Evolutionary conservation across 805 yeast genomes (phyloP).

Genomic region (Candida palmyrensis): DNA sequence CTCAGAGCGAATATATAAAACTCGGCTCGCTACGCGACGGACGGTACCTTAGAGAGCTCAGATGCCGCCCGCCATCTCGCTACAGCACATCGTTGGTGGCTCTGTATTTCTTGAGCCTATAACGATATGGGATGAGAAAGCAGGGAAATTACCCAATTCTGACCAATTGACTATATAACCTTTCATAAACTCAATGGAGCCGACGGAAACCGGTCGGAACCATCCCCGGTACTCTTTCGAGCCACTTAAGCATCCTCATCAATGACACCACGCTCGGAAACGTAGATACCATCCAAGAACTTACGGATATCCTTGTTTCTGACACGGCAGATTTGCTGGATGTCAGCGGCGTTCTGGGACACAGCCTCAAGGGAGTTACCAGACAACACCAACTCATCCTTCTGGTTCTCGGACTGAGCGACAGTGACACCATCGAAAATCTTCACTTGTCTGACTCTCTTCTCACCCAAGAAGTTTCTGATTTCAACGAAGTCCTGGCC

Average conservation of each 20-base stretch:
- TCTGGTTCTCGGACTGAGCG: conserved; percentile 75
- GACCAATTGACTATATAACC: conserved; percentile 10
- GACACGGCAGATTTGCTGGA: conserved; percentile 96
- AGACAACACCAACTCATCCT: conserved; percentile 88
- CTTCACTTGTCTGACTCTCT: conserved; percentile 86
- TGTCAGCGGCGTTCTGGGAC: conserved; percentile 97
- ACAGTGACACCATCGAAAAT: conserved; percentile 86
- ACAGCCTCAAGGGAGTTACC: conserved; percentile 98
- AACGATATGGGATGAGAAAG: too few relatives aligned
- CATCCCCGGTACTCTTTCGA: conserved; percentile 5
- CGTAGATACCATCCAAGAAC: conserved; percentile 99
- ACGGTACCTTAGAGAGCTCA: too few relatives aligned
- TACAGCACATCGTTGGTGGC: conserved; percentile 40
- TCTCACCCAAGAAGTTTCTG: conserved; percentile 99
- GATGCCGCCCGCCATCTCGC: too few relatives aligned
- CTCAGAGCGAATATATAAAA: too few relatives aligned
- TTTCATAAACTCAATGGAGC: too few relatives aligned
- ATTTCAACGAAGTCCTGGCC: conserved; percentile 78
- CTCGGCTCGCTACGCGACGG: too few relatives aligned
- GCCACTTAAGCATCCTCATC: conserved; percentile 49
- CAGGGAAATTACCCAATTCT: too few relatives aligned
- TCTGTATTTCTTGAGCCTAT: conserved; percentile 39
- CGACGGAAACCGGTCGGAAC: conserved; percentile 12
- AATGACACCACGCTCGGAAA: conserved; percentile 89
- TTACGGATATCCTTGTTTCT: conserved; percentile 99